phyloP scores from a whole-genome alignment of 345 rosid genomes.

The Odontarrhena argentea region DNA sequence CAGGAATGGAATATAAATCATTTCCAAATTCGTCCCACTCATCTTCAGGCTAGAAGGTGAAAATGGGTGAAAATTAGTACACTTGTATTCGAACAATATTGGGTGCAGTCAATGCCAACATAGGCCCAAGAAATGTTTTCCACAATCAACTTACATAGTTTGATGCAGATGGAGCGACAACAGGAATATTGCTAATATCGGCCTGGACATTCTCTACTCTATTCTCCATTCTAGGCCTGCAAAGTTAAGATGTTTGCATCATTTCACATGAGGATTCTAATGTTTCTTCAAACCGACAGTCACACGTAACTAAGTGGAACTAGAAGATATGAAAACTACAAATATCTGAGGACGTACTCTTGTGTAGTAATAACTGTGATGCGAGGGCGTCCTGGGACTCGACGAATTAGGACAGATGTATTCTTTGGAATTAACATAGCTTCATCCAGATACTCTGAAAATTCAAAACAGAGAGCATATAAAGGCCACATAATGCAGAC shows the following conservation, averaged over 20 bases:
- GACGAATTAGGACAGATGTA: constrained; percentile 94
- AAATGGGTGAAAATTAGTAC: constrained; percentile 20
- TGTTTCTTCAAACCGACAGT: constrained; percentile 5
- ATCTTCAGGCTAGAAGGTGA: constrained; percentile 64
- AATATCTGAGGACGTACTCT: constrained; percentile 80
- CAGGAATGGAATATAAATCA: constrained; percentile 91
- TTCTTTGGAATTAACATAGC: constrained; percentile 94
- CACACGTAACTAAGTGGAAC: constrained; percentile 27
- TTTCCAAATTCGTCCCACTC: constrained; percentile 98
- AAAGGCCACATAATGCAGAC: constrained; percentile 24
- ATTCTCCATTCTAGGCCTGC: constrained; percentile 69
- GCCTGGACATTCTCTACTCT: constrained; percentile 53
- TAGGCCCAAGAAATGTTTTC: background rate
- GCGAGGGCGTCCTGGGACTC: constrained; percentile 98
- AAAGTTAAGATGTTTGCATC: constrained; percentile 31
- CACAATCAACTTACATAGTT: constrained; percentile 60
- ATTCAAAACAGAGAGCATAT: constrained; percentile 44
- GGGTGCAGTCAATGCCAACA: constrained; percentile 1
- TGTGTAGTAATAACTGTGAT: constrained; percentile 82
- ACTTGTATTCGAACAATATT: background rate
- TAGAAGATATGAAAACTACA: constrained; percentile 26
- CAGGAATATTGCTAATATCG: constrained; percentile 53
- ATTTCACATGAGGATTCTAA: background rate
- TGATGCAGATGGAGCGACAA: constrained; percentile 54
- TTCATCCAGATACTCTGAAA: constrained; percentile 99